Percentiles rank a stretch among this genome's conserved stretches.
These are phyloP conservation scores for Penicillium bovifimosum DNA, from an alignment of 495 filamentous ascomycete genomes.

Conservation along the genomic window DNA sequence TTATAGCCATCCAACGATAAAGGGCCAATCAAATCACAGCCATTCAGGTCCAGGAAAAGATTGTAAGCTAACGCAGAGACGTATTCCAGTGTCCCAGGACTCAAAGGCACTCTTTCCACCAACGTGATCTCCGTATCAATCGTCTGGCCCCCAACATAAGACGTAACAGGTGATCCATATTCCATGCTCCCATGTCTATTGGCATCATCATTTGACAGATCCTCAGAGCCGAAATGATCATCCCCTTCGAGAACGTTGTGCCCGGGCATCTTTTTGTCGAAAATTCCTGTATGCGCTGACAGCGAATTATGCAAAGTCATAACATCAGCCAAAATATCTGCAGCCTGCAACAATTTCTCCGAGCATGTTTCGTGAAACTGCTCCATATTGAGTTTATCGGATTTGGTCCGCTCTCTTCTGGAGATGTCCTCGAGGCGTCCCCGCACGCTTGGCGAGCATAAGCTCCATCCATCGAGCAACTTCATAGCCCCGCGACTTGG, in stretches of 20 bases:
- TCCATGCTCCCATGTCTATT: no score
- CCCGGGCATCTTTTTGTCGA: neutral
- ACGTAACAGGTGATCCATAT: neutral
- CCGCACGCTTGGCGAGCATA: neutral
- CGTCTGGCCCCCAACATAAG: neutral
- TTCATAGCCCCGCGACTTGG: neutral
- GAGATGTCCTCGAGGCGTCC: neutral
- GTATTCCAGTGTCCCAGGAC: neutral
- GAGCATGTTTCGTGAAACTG: neutral
- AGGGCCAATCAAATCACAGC: neutral
- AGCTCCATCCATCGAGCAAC: neutral
- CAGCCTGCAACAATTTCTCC: neutral
- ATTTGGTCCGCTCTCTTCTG: neutral
- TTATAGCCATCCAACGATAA: neutral
- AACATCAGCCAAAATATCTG: neutral
- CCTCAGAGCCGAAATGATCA: neutral
- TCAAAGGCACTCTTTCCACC: neutral
- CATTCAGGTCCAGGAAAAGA: neutral
- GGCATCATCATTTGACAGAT: neutral
- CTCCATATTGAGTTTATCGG: neutral
- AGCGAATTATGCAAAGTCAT: neutral
- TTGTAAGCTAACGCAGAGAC: neutral
- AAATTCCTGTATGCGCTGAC: neutral
- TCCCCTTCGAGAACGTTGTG: neutral
- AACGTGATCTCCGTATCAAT: neutral